Percentiles rank a stretch among this genome's conserved stretches.
Evolutionary conservation across 169 alveolate species (phyloP).

Genomic region (Plasmodium ovale): DNA sequence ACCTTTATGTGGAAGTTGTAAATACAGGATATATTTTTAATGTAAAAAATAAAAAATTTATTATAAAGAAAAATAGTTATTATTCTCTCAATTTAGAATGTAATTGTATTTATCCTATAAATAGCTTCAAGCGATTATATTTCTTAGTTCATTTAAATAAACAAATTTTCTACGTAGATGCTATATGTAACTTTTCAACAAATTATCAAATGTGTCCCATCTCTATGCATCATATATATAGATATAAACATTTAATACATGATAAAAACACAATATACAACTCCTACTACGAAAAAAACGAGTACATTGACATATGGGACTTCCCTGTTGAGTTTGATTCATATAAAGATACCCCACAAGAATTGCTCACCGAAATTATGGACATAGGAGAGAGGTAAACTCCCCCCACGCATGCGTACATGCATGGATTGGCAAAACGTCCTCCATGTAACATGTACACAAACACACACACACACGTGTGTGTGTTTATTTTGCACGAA

Average conservation of each 20-base stretch:
- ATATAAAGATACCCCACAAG: constrained; percentile 40
- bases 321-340: constrained; percentile 64
- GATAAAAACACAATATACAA: constrained; percentile 45
- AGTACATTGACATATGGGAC: constrained; percentile 71
- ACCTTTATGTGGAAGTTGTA: constrained; percentile 47
- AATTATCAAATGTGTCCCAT: constrained; percentile 70
- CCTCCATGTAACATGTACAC: neutral
- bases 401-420: neutral
- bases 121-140: constrained; percentile 56
- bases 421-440: neutral
- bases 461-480: neutral
- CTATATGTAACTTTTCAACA: constrained; percentile 60
- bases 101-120: constrained; percentile 67
- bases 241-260: constrained; percentile 50
- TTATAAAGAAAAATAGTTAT: constrained; percentile 54
- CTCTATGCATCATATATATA: constrained; percentile 67
- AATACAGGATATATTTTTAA: constrained; percentile 35
- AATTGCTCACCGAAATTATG: constrained; percentile 41
- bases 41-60: constrained; percentile 43
- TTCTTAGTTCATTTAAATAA: constrained; percentile 72
- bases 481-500: too few species aligned
- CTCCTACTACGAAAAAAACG: constrained; percentile 56
- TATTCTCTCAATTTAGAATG: constrained; percentile 42
- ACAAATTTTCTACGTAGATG: constrained; percentile 57
- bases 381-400: constrained; percentile 43